Percentiles rank a stretch among this genome's conserved stretches.
Conservation (phyloP, 768 basidiomycete genomes). For the Pholiota conissans region DNA sequence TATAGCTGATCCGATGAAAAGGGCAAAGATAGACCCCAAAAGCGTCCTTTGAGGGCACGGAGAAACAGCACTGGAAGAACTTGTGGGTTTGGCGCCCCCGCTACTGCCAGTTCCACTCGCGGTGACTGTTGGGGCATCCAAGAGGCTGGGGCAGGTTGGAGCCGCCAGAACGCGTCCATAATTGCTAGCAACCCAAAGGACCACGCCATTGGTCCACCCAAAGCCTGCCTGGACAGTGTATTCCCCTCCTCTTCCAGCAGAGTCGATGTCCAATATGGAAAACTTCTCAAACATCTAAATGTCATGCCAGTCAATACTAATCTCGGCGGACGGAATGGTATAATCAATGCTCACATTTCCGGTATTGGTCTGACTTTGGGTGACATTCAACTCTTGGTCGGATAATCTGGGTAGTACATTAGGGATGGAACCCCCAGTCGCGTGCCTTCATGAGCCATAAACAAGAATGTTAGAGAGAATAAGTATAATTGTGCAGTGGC, state of each 20-base stretch:
- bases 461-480: not conserved
- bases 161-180: constrained; percentile 61
- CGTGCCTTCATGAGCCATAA: constrained; percentile 50
- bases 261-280: constrained; percentile 74
- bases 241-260: constrained; percentile 80
- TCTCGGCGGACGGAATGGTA: not conserved
- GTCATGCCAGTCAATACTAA: not conserved
- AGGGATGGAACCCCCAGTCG: constrained; percentile 85
- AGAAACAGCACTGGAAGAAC: constrained; percentile 8
- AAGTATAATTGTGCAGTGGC: constrained; percentile 25
- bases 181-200: constrained; percentile 70
- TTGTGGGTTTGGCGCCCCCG: not conserved
- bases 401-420: constrained; percentile 70
- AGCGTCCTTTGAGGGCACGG: not conserved
- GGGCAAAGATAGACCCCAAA: not conserved
- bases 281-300: constrained; percentile 88
- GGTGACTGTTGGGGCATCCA: constrained; percentile 21
- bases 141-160: constrained; percentile 60
- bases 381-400: constrained; percentile 67
- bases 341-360: constrained; percentile 59
- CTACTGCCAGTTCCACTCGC: not conserved
- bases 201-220: constrained; percentile 87
- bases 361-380: constrained; percentile 61
- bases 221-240: constrained; percentile 89
- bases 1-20: constrained; percentile 2